Percentiles rank a stretch among this genome's conserved stretches.
Evolutionary conservation across 352 stramenopile species (phyloP).

Genomic region (Salisapilia sapeloensis): DNA sequence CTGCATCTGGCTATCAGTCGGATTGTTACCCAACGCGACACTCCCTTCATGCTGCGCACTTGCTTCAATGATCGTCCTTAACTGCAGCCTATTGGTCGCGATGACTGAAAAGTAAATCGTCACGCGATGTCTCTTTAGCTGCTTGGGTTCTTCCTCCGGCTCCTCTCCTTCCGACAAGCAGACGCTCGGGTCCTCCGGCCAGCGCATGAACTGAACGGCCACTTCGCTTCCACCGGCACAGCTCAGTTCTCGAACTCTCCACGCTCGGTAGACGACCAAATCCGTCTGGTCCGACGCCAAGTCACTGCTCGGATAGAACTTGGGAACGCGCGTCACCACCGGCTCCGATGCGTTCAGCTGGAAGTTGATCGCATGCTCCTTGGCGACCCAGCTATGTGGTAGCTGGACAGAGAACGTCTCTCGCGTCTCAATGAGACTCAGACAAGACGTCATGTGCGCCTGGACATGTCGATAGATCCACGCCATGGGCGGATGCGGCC

Average conservation of each 20-base stretch:
- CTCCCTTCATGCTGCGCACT: conserved; percentile 6
- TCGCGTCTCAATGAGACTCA: conserved; percentile 39
- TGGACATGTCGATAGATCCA: conserved; percentile 42
- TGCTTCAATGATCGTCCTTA: conserved; percentile 45
- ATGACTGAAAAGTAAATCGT: conserved; percentile 49
- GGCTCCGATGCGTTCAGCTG: conserved; percentile 25
- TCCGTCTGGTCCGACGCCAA: too few relatives aligned
- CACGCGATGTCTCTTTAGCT: conserved; percentile 9
- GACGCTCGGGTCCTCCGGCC: conserved; percentile 15
- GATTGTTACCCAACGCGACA: conserved; percentile 3
- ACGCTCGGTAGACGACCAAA: conserved; percentile 42
- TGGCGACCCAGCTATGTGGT: conserved; percentile 38
- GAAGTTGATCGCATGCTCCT: conserved; percentile 22
- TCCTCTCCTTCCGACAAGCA: background rate
- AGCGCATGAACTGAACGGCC: conserved; percentile 46
- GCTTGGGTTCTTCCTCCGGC: background rate
- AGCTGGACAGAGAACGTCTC: conserved; percentile 37
- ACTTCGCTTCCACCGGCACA: conserved; percentile 28
- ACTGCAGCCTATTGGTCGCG: conserved; percentile 20
- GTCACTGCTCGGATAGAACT: too few relatives aligned
- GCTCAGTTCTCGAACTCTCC: conserved; percentile 29
- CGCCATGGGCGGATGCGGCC: conserved; percentile 12
- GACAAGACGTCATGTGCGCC: conserved; percentile 24
- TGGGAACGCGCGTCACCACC: conserved; percentile 18
- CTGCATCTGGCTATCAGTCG: conserved; percentile 40